These are phyloP conservation scores for Cytospora leucostoma DNA, from an alignment of 2,329 filamentous ascomycete genomes.

Conservation along the genomic window DNA sequence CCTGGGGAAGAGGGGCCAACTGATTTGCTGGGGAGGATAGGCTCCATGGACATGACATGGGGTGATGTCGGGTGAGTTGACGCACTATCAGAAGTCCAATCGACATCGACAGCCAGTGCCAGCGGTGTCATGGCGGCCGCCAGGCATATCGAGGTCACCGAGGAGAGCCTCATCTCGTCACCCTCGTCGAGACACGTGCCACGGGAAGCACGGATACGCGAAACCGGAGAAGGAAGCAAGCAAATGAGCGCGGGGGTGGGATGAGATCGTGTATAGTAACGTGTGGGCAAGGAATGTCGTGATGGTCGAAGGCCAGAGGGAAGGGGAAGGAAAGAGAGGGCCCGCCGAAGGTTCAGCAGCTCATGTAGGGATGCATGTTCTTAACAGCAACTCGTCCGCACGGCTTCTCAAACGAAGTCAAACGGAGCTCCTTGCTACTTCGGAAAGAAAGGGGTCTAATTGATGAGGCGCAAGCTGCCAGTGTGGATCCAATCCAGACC, in stretches of 20 bases:
- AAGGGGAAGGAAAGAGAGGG: constrained; percentile 6
- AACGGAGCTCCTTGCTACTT: constrained; percentile 7
- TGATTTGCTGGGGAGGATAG: background rate
- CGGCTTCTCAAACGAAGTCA: background rate
- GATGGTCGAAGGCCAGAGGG: constrained; percentile 11
- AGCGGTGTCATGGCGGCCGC: constrained; percentile 25
- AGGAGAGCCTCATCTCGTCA: constrained; percentile 24
- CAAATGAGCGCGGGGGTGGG: background rate
- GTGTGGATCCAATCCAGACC: constrained; percentile 16
- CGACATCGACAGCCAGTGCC: constrained; percentile 28
- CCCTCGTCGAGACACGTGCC: constrained; percentile 10
- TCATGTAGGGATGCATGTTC: constrained; percentile 18
- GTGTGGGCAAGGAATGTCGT: constrained; percentile 15
- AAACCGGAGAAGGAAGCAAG: background rate
- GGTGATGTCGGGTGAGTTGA: background rate
- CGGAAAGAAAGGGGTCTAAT: constrained; percentile 16
- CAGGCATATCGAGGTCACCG: constrained; percentile 24
- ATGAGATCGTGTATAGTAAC: background rate
- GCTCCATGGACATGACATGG: background rate
- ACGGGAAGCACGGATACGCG: background rate
- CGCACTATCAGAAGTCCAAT: constrained; percentile 27
- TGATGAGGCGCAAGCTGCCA: constrained; percentile 23
- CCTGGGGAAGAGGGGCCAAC: constrained; percentile 1
- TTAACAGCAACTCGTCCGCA: constrained; percentile 3
- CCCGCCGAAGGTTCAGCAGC: constrained; percentile 20